Percentiles rank a stretch among this genome's conserved stretches.
Evolutionary conservation across 257 asterid genomes (phyloP).

Genomic region (Capsicum pubescens): DNA sequence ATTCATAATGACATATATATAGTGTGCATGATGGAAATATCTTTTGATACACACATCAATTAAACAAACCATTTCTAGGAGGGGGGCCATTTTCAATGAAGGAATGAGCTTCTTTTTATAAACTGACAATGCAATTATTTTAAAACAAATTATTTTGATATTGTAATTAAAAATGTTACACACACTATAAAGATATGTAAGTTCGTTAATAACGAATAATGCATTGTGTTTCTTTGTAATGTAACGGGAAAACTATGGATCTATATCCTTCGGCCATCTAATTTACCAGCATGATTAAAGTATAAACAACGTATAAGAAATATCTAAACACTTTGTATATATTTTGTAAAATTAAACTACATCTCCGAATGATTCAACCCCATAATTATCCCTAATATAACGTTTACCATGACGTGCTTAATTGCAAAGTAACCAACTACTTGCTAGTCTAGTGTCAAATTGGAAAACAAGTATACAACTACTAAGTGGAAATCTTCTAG

Average conservation of each 20-base stretch:
- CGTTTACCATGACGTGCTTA: not conserved
- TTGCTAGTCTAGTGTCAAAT: not conserved
- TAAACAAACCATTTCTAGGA: not conserved
- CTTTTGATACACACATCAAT: not conserved
- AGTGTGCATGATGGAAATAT: not conserved
- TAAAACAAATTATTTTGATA: no score
- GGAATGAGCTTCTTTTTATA: not conserved
- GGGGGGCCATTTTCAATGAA: not conserved
- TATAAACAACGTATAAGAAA: no score
- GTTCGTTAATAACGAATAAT: no score
- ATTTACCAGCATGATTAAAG: no score
- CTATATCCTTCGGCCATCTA: no score
- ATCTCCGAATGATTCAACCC: not conserved
- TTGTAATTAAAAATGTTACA: no score
- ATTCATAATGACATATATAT: not conserved
- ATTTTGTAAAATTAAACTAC: not conserved
- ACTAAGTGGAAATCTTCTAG: not conserved
- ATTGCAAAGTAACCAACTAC: not conserved
- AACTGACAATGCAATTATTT: no score
- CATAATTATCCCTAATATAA: no score
- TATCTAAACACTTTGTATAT: not conserved
- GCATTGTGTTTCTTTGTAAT: no score
- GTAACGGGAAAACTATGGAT: no score
- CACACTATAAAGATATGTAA: no score
- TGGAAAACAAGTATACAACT: not conserved